Evolutionary conservation across 1,139 yeast species (phyloP), one percentile per base, ranked within the genome.

Genomic region (Candida sojae): DNA sequence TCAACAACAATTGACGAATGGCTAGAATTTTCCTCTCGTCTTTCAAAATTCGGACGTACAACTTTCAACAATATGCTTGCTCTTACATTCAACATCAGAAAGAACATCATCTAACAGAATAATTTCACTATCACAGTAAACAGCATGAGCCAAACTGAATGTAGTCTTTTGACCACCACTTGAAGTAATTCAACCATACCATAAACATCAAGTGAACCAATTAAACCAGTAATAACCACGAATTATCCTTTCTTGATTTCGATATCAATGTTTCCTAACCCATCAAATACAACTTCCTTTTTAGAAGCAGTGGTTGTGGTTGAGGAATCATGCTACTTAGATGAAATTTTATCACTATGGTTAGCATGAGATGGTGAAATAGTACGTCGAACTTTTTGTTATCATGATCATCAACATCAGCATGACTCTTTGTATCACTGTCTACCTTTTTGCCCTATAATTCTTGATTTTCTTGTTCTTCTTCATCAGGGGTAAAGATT

Each of bases 201-300:
- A n/a, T n/a, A n/a, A n/a, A n/a, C n/a, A n/a, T n/a, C n/a, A n/a
- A n/a, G n/a, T n/a, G 88, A 73, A 2, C 93, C 93, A 58, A 86
- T 83, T 6, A 80, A 62, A 33, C 95, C 95, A 1, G 88, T 83
- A n/a, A 87, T 72, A 51, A 84, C 84, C 6, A 86, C 70, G 52
- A 87, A 82, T 59, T 85, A 88, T 17, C 86, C 86, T 49, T 73
- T 57, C 13, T 53, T 50, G 12, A 65, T 53, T 6, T 50, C 42
- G 26, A 65, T 57, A 39, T 63, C 52, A 10, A 64, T 49, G 43
- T 62, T 47, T 8, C 52, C 54, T 39, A 64, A 56, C 5, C 57
- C 57, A 26, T 46, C 36, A 33, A 55, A 53, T 26, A 30, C 37
- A 17, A 40, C 35, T 32, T 43, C 49, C 5, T 33, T 34, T 17